Conservation (phyloP, 352 stramenopile species). For the Aphanomyces astaci region DNA sequence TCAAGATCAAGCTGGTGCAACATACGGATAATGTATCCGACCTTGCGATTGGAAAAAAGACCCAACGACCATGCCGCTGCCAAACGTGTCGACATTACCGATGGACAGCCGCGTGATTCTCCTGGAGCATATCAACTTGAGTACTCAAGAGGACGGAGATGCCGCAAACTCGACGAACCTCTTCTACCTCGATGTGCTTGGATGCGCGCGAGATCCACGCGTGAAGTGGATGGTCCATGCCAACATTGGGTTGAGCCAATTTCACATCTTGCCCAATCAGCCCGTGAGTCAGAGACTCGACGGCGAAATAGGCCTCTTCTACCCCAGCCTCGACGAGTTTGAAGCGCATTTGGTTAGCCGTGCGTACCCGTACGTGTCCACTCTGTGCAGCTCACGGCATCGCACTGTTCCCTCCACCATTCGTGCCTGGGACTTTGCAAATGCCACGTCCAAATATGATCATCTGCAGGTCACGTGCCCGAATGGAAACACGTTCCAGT, state of each 20-base stretch:
- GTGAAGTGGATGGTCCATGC: constrained; percentile 63
- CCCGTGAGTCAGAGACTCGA: constrained; percentile 50
- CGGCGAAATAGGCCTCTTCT: constrained; percentile 51
- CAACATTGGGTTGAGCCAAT: constrained; percentile 63
- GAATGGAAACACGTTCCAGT: constrained; percentile 48
- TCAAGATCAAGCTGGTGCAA: too few species aligned
- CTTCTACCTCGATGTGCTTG: constrained; percentile 59
- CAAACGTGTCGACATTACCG: too few species aligned
- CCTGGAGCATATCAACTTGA: constrained; percentile 64
- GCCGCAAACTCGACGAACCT: constrained; percentile 37
- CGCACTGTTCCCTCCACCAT: too few species aligned
- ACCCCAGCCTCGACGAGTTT: constrained; percentile 46
- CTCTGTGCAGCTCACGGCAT: constrained; percentile 33
- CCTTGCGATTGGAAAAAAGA: not conserved
- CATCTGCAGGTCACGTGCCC: constrained; percentile 55
- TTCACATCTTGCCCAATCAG: constrained; percentile 61
- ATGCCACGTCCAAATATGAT: constrained; percentile 39
- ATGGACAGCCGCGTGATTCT: constrained; percentile 25
- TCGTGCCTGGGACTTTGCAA: constrained; percentile 4
- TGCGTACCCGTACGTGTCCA: not conserved
- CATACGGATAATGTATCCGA: constrained; percentile 2
- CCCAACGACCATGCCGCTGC: too few species aligned
- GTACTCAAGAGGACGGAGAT: constrained; percentile 47
- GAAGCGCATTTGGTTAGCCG: constrained; percentile 36
- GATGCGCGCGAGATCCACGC: constrained; percentile 54